A percentile compares a stretch with the other conserved stretches of the same genome.
Evolutionary conservation across 768 basidiomycete species (phyloP).

Genomic region (Chlorophyllum brunneum): DNA sequence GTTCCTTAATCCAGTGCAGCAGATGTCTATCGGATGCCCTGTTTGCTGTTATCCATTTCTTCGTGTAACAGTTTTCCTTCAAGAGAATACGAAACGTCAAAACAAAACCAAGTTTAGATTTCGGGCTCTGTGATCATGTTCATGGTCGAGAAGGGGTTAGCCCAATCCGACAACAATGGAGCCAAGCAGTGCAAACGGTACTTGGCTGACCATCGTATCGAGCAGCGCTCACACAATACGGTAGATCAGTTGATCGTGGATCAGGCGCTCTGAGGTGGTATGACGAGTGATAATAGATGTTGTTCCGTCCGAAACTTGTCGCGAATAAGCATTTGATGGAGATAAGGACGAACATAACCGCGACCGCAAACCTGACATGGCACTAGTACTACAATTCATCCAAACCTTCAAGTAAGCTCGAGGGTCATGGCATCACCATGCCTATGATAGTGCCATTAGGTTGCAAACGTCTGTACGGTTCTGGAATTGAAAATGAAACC

Average conservation of each 20-base stretch:
- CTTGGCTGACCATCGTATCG: neutral
- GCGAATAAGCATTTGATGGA: slow-evolving; percentile 1
- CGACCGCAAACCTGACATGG: neutral
- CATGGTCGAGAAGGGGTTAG: neutral
- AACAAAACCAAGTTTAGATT: neutral
- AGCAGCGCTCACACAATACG: neutral
- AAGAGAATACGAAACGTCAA: neutral
- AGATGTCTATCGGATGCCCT: neutral
- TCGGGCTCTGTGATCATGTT: neutral
- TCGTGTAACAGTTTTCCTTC: neutral
- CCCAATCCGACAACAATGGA: slow-evolving; percentile 4
- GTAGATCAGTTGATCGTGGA: neutral
- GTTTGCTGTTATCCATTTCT: neutral
- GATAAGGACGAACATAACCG: slow-evolving; percentile 8
- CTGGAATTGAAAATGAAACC: neutral
- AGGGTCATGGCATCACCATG: neutral
- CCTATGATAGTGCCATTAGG: neutral
- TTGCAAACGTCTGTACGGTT: neutral
- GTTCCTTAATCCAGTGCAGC: slow-evolving; percentile 8
- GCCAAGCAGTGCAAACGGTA: neutral
- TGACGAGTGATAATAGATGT: neutral
- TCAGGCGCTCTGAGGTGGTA: neutral
- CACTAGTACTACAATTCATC: neutral
- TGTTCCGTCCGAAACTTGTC: slow-evolving; percentile 4
- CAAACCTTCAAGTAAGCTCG: neutral